Base-by-base conservation (phyloP, 164 flowering plant genomes). In the Aristolochia californica region DNA sequence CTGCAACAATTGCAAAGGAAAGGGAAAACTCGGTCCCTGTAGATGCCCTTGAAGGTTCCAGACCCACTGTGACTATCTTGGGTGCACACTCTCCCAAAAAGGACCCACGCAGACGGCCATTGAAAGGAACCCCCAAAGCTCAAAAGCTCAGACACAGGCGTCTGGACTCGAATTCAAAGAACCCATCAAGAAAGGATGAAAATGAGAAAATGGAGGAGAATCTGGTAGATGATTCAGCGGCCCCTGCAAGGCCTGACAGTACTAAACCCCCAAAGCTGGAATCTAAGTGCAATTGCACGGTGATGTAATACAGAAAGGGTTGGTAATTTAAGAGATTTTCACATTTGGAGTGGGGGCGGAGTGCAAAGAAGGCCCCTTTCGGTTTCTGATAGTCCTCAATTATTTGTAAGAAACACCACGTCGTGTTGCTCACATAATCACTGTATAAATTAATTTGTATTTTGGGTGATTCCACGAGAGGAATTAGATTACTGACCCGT, bases 201-300 rank as follows among this genome's bases (percentile, higher is more conserved):
- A 53, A 43, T 43, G 52, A 38, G 20, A 45, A 48, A 21, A 8
- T 25, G 11, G 45, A 52, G 16, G 56, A 53, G 23, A 26, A 50
- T 55, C 22, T 53, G 43, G 25, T 43, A 20, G 28, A 22, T 67
- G 68, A 44, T 59, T 80, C 60, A 70, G 66, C 21, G 14, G 62
- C 45, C 18, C 57, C 68, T n/a, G 27, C 52, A 27, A 58, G 22
- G 45, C 45, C 23, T 25, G 62, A 88, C 59, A 74, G 68, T 55
- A 30, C 45, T 40, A 80, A 67, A 67, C 91, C 88, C 48, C 94
- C 84, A 45, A 91, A 83, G 80, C 83, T 85, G 66, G 94, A 91
- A 65, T 80, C 91, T 23, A 91, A 85, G 73, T 64, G 97, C 77
- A 91, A 86, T 64, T 91, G 97, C 81, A 68, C 80, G 25, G 79